A percentile compares a stretch with the other conserved stretches of the same genome.
Evolutionary conservation across 495 filamentous ascomycete species (phyloP).

Genomic region (Annulohypoxylon nitens): DNA sequence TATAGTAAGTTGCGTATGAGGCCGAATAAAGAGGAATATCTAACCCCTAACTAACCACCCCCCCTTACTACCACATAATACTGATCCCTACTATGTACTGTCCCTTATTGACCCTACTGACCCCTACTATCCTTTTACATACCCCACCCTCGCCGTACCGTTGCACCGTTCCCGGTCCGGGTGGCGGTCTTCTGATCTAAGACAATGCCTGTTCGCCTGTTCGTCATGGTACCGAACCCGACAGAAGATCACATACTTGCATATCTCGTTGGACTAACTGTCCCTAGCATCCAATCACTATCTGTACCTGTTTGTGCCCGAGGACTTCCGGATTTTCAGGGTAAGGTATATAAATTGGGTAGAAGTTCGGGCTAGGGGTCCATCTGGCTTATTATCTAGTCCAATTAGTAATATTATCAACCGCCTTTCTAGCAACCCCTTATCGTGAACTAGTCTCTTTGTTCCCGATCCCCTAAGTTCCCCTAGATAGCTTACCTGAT

Average conservation of each 20-base stretch:
- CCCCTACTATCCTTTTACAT: not conserved
- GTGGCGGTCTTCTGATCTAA: constrained; percentile 48
- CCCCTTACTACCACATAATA: not conserved
- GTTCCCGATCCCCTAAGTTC: not conserved
- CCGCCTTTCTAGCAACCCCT: not conserved
- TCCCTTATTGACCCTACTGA: constrained; percentile 2
- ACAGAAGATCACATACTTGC: constrained; percentile 38
- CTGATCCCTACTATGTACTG: not conserved
- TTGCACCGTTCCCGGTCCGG: constrained; percentile 43
- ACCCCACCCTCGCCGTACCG: constrained; percentile 45
- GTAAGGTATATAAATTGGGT: constrained; percentile 41
- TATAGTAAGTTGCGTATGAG: constrained; percentile 8
- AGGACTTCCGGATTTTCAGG: constrained; percentile 36
- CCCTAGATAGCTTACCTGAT: not conserved
- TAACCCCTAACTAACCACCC: not conserved
- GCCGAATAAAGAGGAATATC: constrained; percentile 35
- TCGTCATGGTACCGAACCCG: constrained; percentile 38
- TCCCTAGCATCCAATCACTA: constrained; percentile 33
- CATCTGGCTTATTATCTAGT: constrained; percentile 20
- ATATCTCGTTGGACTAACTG: constrained; percentile 27
- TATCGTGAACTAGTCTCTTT: constrained; percentile 16
- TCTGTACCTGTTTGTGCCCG: constrained; percentile 28
- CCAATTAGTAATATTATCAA: constrained; percentile 26
- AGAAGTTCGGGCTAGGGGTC: constrained; percentile 26
- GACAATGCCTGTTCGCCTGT: constrained; percentile 30